A percentile compares a stretch with the other conserved stretches of the same genome.
Evolutionary conservation across 2,329 filamentous ascomycete genomes (phyloP).

Genomic region (Pseudogymnoascus sp.): DNA sequence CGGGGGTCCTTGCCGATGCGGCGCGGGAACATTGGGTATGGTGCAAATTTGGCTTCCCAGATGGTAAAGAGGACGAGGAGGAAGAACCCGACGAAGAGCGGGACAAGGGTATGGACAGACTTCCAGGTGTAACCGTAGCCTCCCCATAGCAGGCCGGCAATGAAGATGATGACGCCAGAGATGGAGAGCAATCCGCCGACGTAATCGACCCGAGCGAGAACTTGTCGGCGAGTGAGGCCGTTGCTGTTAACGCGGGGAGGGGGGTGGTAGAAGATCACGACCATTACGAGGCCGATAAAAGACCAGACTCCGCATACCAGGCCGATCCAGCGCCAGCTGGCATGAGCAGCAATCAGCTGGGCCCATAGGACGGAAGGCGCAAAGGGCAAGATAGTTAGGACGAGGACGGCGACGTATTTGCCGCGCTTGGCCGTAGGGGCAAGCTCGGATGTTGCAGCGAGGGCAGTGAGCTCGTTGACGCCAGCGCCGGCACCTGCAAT

Average conservation of each 20-base stretch:
- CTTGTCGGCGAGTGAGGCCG: slow-evolving; percentile 30
- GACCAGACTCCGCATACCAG: slow-evolving; percentile 45
- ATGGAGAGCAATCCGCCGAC: slow-evolving; percentile 44
- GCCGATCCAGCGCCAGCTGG: slow-evolving; percentile 46
- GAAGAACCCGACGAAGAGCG: slow-evolving; percentile 41
- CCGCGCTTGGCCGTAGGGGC: slow-evolving; percentile 56
- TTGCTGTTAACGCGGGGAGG: slow-evolving; percentile 38
- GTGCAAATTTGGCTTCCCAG: slow-evolving; percentile 44
- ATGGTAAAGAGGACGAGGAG: slow-evolving; percentile 42
- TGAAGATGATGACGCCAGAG: slow-evolving; percentile 40
- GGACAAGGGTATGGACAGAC: slow-evolving; percentile 45
- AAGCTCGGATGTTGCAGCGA: slow-evolving; percentile 60
- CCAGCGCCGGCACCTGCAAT: slow-evolving; percentile 58
- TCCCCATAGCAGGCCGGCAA: slow-evolving; percentile 44
- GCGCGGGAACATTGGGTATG: slow-evolving; percentile 37
- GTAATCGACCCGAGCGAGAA: slow-evolving; percentile 39
- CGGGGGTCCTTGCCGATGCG: slow-evolving; percentile 47
- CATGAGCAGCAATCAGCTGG: slow-evolving; percentile 43
- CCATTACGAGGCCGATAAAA: slow-evolving; percentile 42
- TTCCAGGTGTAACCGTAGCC: slow-evolving; percentile 50
- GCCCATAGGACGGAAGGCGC: slow-evolving; percentile 52
- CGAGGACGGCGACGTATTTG: slow-evolving; percentile 50
- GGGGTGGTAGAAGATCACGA: slow-evolving; percentile 45
- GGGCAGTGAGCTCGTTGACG: slow-evolving; percentile 58
- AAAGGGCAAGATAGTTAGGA: slow-evolving; percentile 54